phyloP scores from a whole-genome alignment of 345 rosid species.

The Populus davidiana region DNA sequence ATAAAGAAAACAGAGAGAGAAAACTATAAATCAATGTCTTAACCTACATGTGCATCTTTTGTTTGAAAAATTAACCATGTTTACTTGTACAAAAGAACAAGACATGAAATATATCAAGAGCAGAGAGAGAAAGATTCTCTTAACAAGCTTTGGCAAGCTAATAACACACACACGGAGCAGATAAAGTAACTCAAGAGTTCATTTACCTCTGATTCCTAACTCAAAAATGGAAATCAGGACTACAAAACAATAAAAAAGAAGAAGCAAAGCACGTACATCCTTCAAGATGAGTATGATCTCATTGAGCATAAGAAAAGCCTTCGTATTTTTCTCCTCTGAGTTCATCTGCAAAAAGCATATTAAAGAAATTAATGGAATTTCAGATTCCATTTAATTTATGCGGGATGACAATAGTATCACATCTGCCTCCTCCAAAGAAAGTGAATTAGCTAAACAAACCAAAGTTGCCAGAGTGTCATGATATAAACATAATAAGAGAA shows the following conservation, averaged over 20 bases:
- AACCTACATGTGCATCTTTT: too few species aligned
- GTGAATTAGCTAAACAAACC: neutral
- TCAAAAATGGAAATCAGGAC: neutral
- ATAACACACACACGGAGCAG: neutral
- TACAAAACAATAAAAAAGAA: neutral
- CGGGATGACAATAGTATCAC: neutral
- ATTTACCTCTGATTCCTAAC: neutral
- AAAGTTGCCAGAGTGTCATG: neutral
- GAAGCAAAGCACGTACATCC: constrained; percentile 54
- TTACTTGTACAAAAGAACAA: too few species aligned
- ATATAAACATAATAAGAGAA: neutral
- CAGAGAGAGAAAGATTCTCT: neutral
- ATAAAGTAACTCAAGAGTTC: neutral
- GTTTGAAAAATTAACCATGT: too few species aligned
- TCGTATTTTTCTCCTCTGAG: constrained; percentile 62
- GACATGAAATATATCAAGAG: too few species aligned
- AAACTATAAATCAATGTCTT: too few species aligned
- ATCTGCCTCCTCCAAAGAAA: neutral
- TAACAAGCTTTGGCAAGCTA: neutral
- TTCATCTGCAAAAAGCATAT: constrained; percentile 50
- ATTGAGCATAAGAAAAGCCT: constrained; percentile 79
- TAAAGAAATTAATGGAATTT: constrained; percentile 15
- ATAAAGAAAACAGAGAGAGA: too few species aligned
- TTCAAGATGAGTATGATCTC: constrained; percentile 82
- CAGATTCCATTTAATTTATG: neutral